phyloP scores from a whole-genome alignment of 2,329 filamentous ascomycete genomes.

The Fusarium scirpi region DNA sequence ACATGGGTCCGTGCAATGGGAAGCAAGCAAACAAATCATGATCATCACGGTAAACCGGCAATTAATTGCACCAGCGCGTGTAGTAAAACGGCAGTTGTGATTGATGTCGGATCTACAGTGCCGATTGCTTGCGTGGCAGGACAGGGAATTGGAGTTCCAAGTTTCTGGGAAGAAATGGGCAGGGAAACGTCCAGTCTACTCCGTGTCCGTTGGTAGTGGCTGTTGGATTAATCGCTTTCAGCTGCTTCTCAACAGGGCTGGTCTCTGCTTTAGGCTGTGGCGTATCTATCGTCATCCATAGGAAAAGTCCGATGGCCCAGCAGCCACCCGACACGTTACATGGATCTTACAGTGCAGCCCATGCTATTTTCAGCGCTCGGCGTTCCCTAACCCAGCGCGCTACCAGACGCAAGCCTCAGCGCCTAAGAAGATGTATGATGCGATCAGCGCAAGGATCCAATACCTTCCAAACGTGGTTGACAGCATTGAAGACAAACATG shows the following conservation, averaged over 20 bases:
- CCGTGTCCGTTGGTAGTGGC: not conserved
- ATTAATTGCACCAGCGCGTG: not conserved
- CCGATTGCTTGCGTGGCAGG: constrained; percentile 24
- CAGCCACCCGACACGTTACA: constrained; percentile 7
- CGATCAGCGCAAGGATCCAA: constrained; percentile 9
- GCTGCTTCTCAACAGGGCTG: not conserved
- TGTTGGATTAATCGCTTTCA: not conserved
- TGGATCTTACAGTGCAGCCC: not conserved
- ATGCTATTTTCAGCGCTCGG: not conserved
- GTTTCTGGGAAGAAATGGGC: constrained; percentile 1
- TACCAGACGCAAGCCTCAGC: constrained; percentile 1
- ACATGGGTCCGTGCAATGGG: not conserved
- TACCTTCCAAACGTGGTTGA: not conserved
- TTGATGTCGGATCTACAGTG: constrained; percentile 14
- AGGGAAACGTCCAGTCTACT: not conserved
- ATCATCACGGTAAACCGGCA: constrained; percentile 15
- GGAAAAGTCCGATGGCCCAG: not conserved
- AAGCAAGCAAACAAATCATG: not conserved
- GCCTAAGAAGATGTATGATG: not conserved
- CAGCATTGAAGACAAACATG: constrained; percentile 4
- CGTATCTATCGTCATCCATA: not conserved
- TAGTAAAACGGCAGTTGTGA: not conserved
- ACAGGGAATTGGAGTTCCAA: not conserved
- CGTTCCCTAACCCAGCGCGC: not conserved
- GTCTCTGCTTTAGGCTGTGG: constrained; percentile 12